These are phyloP conservation scores for Debaryomyces psychrophilus DNA, from an alignment of 1,139 yeast species.

Conservation along the genomic window DNA sequence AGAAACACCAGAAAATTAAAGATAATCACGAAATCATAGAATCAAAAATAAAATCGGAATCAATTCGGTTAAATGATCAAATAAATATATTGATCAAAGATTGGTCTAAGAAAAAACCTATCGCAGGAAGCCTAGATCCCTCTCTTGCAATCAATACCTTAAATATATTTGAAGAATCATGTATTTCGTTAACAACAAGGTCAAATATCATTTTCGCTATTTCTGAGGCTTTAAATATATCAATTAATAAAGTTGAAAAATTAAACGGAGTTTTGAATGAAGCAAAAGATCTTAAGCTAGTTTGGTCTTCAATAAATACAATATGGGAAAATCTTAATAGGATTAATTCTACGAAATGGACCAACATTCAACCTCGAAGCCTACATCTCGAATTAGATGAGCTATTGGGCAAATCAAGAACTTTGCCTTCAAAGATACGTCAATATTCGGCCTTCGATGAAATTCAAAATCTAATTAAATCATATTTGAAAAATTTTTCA, in stretches of 20 bases:
- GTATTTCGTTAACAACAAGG: conserved; percentile 23
- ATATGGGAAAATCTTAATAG: conserved; percentile 56
- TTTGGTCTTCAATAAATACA: conserved; percentile 67
- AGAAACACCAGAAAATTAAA: conserved; percentile 43
- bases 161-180: conserved; percentile 39
- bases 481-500: conserved; percentile 41
- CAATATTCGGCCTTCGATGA: conserved; percentile 73
- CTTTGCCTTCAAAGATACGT: conserved; percentile 61
- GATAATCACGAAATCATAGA: conserved; percentile 46
- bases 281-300: conserved; percentile 57
- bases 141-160: conserved; percentile 53
- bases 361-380: conserved; percentile 46
- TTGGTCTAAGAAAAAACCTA: conserved; percentile 42
- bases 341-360: conserved; percentile 55
- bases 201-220: conserved; percentile 42
- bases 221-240: conserved; percentile 43
- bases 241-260: conserved; percentile 31
- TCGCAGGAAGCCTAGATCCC: conserved; percentile 45
- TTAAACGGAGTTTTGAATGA: conserved; percentile 49
- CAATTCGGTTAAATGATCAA: conserved; percentile 39
- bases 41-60: conserved; percentile 46
- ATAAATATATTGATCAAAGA: conserved; percentile 28
- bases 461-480: conserved; percentile 51
- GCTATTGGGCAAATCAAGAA: conserved; percentile 48
- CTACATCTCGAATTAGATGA: conserved; percentile 57